Evolutionary conservation across 2,329 filamentous ascomycete species (phyloP).

Genomic region (Aspergillus hiratsukae): DNA sequence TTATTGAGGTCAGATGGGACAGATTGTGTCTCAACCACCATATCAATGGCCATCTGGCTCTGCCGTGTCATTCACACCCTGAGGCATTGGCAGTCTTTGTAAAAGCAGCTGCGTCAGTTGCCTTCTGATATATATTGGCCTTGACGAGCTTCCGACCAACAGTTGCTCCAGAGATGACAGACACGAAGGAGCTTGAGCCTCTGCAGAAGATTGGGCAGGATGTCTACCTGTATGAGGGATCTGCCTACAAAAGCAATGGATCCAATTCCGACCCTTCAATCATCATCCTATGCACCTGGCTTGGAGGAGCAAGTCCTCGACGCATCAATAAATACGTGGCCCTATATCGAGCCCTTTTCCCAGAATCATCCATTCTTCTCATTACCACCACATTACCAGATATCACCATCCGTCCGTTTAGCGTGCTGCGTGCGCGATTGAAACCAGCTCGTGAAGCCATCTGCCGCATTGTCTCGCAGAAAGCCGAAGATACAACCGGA

Average conservation of each 20-base stretch:
- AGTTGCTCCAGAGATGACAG: neutral
- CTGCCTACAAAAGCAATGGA: neutral
- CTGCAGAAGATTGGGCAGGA: constrained; percentile 10
- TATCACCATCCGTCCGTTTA: constrained; percentile 13
- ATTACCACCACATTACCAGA: constrained; percentile 17
- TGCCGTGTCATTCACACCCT: too few relatives aligned
- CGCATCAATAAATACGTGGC: constrained; percentile 23
- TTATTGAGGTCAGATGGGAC: neutral
- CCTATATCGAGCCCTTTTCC: constrained; percentile 17
- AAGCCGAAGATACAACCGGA: neutral
- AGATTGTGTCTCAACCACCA: neutral
- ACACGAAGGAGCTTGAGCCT: neutral
- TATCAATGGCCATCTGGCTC: neutral
- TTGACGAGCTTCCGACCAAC: neutral
- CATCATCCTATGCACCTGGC: constrained; percentile 24
- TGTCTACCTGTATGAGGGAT: constrained; percentile 13
- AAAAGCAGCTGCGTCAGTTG: too few relatives aligned
- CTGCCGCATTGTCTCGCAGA: constrained; percentile 9
- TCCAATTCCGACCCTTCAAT: constrained; percentile 12
- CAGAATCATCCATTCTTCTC: constrained; percentile 17
- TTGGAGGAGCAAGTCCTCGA: constrained; percentile 23
- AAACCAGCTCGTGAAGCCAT: constrained; percentile 16
- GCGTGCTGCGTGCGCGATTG: constrained; percentile 13
- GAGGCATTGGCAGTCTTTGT: too few relatives aligned
- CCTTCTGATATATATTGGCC: too few relatives aligned